phyloP scores from a whole-genome alignment of 2,329 filamentous ascomycete genomes.

The Stachybotrys elegans region DNA sequence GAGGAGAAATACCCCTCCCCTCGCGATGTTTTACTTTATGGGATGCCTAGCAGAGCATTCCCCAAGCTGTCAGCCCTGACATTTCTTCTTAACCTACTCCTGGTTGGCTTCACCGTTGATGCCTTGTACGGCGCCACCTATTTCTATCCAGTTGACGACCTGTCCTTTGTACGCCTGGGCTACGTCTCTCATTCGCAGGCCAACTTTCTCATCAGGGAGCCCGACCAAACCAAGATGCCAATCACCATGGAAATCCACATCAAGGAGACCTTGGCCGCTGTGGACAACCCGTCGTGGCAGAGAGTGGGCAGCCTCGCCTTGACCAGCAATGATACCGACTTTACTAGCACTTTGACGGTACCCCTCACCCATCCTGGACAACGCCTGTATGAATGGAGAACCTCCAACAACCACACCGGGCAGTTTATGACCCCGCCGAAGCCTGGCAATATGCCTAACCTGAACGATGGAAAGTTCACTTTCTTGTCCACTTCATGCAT shows the following conservation, averaged over 20 bases:
- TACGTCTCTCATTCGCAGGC: conserved; percentile 79
- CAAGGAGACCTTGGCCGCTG: conserved; percentile 44
- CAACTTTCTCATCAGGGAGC: conserved; percentile 79
- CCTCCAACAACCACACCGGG: conserved; percentile 83
- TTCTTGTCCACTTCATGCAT: conserved; percentile 94
- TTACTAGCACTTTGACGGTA: conserved; percentile 66
- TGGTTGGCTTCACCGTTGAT: conserved; percentile 69
- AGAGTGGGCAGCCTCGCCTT: conserved; percentile 57
- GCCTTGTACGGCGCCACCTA: conserved; percentile 69
- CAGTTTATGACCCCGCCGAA: conserved; percentile 74
- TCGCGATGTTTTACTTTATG: conserved; percentile 65
- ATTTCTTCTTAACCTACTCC: conserved; percentile 64
- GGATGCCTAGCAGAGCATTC: conserved; percentile 69
- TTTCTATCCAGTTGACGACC: conserved; percentile 64
- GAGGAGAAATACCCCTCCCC: conserved; percentile 51
- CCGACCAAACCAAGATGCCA: conserved; percentile 68
- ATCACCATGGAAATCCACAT: conserved; percentile 64
- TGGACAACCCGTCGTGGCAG: conserved; percentile 61
- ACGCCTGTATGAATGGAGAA: conserved; percentile 74
- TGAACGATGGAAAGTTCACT: conserved; percentile 68
- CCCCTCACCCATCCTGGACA: conserved; percentile 60
- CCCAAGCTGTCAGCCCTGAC: conserved; percentile 61
- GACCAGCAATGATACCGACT: conserved; percentile 76
- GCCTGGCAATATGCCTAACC: conserved; percentile 56
- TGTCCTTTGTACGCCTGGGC: conserved; percentile 83